phyloP scores from a whole-genome alignment of 1,139 yeast species.

The Suhomyces bribrorum region DNA sequence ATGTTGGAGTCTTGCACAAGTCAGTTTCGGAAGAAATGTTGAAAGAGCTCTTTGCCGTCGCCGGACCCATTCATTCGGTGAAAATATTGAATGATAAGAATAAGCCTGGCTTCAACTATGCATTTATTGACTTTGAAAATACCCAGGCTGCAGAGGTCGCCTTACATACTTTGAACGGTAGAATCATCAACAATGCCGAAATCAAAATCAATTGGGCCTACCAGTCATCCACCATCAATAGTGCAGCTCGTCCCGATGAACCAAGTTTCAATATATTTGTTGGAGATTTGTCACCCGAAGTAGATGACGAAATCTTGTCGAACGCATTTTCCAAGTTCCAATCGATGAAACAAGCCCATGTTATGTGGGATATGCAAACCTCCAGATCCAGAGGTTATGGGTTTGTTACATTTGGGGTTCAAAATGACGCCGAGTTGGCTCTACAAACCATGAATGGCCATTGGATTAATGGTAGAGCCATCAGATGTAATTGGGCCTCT shows the following conservation, averaged over 20 bases:
- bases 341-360: conserved; percentile 80
- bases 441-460: conserved; percentile 75
- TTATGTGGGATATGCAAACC: conserved; percentile 97
- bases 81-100: conserved; percentile 78
- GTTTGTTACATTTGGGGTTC: conserved; percentile 75
- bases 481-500: conserved; percentile 88
- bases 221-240: conserved; percentile 56
- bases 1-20: conserved; percentile 75
- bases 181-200: conserved; percentile 49
- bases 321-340: conserved; percentile 60
- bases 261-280: conserved; percentile 72
- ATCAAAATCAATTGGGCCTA: conserved; percentile 81
- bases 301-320: conserved; percentile 72
- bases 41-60: conserved; percentile 60
- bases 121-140: conserved; percentile 73
- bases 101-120: conserved; percentile 73
- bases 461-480: conserved; percentile 69
- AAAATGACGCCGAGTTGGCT: conserved; percentile 73
- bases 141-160: conserved; percentile 65
- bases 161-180: conserved; percentile 59
- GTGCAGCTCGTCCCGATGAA: conserved; percentile 55
- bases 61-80: conserved; percentile 60
- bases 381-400: conserved; percentile 92
- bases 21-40: conserved; percentile 64
- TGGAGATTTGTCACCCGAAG: conserved; percentile 83